A percentile compares a stretch with the other conserved stretches of the same genome.
phyloP scores from a whole-genome alignment of 805 yeast species.

The Metschnikowia dekortorum region DNA sequence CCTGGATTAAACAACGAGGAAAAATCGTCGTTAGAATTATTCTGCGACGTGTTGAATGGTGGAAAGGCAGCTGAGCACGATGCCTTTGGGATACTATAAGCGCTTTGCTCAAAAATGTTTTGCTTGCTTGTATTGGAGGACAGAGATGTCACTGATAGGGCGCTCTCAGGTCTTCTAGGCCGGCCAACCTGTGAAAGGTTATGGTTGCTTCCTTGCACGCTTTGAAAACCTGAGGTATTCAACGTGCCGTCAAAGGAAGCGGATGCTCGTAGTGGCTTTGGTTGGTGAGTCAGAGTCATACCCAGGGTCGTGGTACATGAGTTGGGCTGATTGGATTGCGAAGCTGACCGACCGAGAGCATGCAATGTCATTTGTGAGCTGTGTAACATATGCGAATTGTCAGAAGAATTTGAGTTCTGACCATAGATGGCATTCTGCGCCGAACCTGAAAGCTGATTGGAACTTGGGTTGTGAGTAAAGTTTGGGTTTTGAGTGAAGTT shows the following conservation, averaged over 20 bases:
- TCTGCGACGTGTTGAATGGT: slow-evolving; percentile 13
- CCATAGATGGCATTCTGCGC: neutral
- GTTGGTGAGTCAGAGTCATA: neutral
- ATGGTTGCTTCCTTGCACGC: slow-evolving; percentile 11
- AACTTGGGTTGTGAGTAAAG: neutral
- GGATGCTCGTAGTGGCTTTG: slow-evolving; percentile 4
- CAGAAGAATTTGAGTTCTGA: neutral
- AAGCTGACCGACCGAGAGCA: neutral
- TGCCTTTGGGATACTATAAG: slow-evolving; percentile 11
- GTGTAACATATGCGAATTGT: neutral
- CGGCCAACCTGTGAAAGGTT: slow-evolving; percentile 14
- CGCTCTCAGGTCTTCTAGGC: slow-evolving; percentile 39
- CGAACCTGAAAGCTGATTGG: neutral
- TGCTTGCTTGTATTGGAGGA: slow-evolving; percentile 25
- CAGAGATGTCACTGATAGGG: slow-evolving; percentile 35
- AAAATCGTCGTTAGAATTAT: slow-evolving; percentile 16
- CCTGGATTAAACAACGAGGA: slow-evolving; percentile 6
- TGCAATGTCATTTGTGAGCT: neutral
- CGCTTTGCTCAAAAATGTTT: slow-evolving; percentile 12
- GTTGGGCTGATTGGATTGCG: slow-evolving; percentile 1
- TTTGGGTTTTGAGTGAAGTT: neutral
- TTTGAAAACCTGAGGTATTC: neutral
- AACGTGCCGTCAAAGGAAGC: slow-evolving; percentile 2
- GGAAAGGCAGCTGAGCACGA: slow-evolving; percentile 17
- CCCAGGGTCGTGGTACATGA: neutral